Base-by-base conservation (phyloP, 306 rosid species). In the Hippophae rhamnoides region DNA sequence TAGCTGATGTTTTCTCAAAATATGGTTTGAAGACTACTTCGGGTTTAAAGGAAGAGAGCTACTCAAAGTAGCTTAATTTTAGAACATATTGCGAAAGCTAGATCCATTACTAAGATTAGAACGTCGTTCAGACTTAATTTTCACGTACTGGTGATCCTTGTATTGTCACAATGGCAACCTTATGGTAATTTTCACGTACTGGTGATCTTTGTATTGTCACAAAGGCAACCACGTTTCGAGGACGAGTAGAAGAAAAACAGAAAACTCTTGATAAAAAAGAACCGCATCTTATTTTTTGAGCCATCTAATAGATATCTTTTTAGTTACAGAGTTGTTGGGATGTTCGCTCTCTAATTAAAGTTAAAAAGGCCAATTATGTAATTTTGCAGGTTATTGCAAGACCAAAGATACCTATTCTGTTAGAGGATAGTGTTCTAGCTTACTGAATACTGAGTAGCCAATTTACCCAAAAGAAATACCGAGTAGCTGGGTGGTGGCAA, bases 1-100 rank as follows among this genome's bases (percentile, higher is more conserved):
- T 87, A n/a, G 75, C 47, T 56, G 89, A 82, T 42, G 98, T 87
- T 71, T 76, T 85, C 75, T 79, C 95, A 18, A 92, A 84, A 73
- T 92, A 92, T 46, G 87, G 93, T 53, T 48, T 26, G n/a, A 82
- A 85, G 64, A 18, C 82, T 65, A 56, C 81, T 43, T 8, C 61
- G 76, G 72, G 47, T 57, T 63, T 77, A 25, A 64, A 67, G 62
- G 68, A 66, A 60, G 77, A 76, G 41, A 69, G 69, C 49, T 77
- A 57, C 63, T 5, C 47, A 8, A 13, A 48, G 47, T 60, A 49
- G 25, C n/a, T 13, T 13, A 9, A 12, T 6, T 6, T 12, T 23
- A 12, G 1, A 5, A 49, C 8, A 49, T 13, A 5, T 49, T 5
- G 13, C 1, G 7, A 49, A 49, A 3, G 23, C 8, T 7, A 49